Evolutionary conservation across 305 asterid genomes (phyloP), one percentile per base, ranked within the genome.

Genomic region (Fraxinus xanthoxyloides): DNA sequence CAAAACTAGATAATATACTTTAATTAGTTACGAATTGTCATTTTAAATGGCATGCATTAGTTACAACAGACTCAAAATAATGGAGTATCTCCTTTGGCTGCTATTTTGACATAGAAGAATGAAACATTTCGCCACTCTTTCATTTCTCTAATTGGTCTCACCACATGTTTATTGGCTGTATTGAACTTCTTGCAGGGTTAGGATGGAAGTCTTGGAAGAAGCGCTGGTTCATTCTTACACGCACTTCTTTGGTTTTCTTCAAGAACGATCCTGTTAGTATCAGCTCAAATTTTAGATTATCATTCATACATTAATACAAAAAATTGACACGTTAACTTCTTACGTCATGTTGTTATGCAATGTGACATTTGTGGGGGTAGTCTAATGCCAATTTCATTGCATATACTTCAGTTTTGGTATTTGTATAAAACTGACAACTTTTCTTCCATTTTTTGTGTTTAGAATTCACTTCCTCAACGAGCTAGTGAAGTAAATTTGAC

Each of bases 141-240:
- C 74, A 34, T 78, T 79, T 61, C 34, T 65, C 28, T 36, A 79
- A 56, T 80, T 80, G 63, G 84, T 69, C 77, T 75, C 76, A 17
- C 13, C 12, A 70, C 79, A 69, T 75, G 78, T 77, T 86, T 72
- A 56, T 40, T 81, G 84, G 82, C 59, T 7, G 38, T 34, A 34
- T 78, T 65, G 5, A 81, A 76, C 84, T 83, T 88, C 77, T 82
- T 92, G 89, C 98, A 97, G 99, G 99, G 80, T 87, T 97, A 85
- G 98, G 98, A 26, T 94, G 98, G 98, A 95, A 90, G 87, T 92
- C 98, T 38, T 93, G 98, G 98, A 95, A 93, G 92, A 95, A 91
- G 88, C 91, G 98, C 30, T 95, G 98, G 98, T 95, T 95, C 84
- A 92, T 95, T 85, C 98, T 95, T 72, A 93, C 98, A 32, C 98